A percentile compares a stretch with the other conserved stretches of the same genome.
phyloP scores from a whole-genome alignment of 163 green algal genomes.

The Scenedesmus sp. region DNA sequence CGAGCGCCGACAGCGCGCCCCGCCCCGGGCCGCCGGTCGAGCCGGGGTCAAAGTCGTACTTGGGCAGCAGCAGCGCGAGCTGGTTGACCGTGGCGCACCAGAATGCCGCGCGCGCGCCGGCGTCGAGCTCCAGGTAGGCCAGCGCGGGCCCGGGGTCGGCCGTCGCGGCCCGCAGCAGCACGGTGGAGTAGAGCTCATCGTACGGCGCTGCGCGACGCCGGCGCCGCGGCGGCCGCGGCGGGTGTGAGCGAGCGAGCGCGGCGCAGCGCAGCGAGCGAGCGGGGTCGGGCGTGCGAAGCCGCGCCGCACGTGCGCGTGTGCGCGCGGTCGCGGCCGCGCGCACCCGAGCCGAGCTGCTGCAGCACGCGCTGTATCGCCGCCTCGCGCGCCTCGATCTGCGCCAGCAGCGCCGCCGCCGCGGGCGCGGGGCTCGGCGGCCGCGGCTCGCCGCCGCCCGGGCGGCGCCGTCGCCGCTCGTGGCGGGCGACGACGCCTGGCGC shows the following conservation, averaged over 20 bases:
- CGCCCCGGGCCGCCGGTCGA: too few species aligned
- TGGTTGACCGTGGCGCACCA: background rate
- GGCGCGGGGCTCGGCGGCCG: background rate
- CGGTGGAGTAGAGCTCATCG: constrained; percentile 4
- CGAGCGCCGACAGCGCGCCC: too few species aligned
- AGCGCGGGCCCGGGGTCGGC: background rate
- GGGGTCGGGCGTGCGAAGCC: too few species aligned
- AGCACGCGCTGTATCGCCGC: constrained; percentile 1
- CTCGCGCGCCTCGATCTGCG: constrained; percentile 8
- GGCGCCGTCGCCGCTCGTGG: background rate
- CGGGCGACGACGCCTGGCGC: background rate
- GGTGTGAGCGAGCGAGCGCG: background rate
- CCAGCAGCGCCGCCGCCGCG: constrained; percentile 1
- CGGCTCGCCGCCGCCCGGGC: background rate
- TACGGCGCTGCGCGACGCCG: background rate
- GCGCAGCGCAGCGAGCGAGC: too few species aligned
- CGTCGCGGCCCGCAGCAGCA: constrained; percentile 3
- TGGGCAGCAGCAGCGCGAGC: constrained; percentile 29
- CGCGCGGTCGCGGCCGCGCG: too few species aligned
- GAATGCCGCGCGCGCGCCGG: background rate
- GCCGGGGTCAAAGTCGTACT: too few species aligned
- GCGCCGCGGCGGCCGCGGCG: background rate
- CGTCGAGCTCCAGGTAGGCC: background rate
- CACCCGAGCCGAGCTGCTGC: constrained; percentile 16
- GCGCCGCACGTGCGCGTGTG: background rate